Conservation (phyloP, 176 grass and related monocot species). For the Ensete ventricosum region DNA sequence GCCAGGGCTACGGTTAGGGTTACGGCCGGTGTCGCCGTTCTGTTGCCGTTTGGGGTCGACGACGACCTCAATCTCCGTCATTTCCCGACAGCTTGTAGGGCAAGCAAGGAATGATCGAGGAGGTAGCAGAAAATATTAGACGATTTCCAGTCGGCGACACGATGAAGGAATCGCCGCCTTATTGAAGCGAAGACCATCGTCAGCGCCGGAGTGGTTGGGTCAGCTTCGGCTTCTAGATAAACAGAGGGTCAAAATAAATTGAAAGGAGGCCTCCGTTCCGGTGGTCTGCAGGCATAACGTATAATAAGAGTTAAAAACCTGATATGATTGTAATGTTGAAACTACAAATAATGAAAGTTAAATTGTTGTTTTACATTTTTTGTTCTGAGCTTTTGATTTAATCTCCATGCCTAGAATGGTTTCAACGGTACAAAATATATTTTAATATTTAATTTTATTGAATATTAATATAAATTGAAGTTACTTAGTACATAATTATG, state of each 20-base stretch:
- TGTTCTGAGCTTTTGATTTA: too few relatives aligned
- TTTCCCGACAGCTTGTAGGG: background rate
- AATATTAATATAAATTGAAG: too few relatives aligned
- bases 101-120: background rate
- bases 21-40: constrained; percentile 20
- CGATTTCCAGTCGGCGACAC: background rate
- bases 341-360: too few relatives aligned
- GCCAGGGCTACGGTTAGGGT: constrained; percentile 1
- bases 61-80: constrained; percentile 86
- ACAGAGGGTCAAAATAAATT: background rate
- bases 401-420: too few relatives aligned
- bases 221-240: background rate
- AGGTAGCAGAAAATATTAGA: background rate
- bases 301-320: too few relatives aligned
- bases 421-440: too few relatives aligned
- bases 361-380: too few relatives aligned
- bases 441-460: too few relatives aligned
- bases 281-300: too few relatives aligned
- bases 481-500: too few relatives aligned
- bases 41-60: constrained; percentile 30
- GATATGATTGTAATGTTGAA: too few relatives aligned
- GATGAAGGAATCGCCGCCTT: background rate
- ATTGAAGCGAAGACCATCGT: background rate
- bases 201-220: background rate
- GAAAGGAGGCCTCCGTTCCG: too few relatives aligned